Evolutionary conservation across 2,329 filamentous ascomycete genomes (phyloP).

Genomic region (Bisporella sp.): DNA sequence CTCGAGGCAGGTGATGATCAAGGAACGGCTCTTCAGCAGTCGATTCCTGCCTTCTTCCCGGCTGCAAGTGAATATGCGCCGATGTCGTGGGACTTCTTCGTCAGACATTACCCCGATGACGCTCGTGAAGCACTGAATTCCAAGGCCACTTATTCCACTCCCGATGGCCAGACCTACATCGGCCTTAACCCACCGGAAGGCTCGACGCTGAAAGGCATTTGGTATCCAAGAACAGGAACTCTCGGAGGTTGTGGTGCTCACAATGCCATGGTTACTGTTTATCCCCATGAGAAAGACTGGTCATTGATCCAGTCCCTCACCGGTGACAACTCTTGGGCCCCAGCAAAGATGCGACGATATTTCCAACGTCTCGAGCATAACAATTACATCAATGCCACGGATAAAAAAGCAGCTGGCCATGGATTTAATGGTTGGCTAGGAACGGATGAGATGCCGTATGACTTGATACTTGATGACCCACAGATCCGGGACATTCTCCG

Average conservation of each 20-base stretch:
- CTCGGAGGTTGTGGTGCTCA: conserved; percentile 25
- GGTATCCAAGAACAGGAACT: conserved; percentile 25
- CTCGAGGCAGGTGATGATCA: conserved; percentile 49
- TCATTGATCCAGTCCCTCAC: conserved; percentile 14
- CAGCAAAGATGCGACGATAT: conserved; percentile 17
- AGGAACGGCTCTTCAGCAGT: conserved; percentile 32
- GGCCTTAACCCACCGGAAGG: conserved; percentile 21
- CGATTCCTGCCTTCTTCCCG: conserved; percentile 41
- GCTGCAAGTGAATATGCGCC: conserved; percentile 39
- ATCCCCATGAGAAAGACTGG: conserved; percentile 18
- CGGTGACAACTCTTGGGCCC: conserved; percentile 18
- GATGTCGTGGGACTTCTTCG: conserved; percentile 42
- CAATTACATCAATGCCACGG: conserved; percentile 5
- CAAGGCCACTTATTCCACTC: conserved; percentile 28
- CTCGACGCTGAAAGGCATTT: conserved; percentile 19
- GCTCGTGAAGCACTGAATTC: conserved; percentile 9
- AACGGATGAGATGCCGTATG: conserved; percentile 4
- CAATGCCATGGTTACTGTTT: conserved; percentile 18
- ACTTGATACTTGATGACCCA: conserved; percentile 10
- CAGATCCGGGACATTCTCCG: conserved; percentile 10
- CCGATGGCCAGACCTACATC: conserved; percentile 15
- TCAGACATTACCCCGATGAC: conserved; percentile 15
- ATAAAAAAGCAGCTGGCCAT: conserved; percentile 4
- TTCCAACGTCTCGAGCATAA: conserved; percentile 12
- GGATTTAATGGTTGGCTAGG: conserved; percentile 23